These are phyloP conservation scores for Misopates orontium DNA, from an alignment of 257 asterid species.

Conservation along the genomic window DNA sequence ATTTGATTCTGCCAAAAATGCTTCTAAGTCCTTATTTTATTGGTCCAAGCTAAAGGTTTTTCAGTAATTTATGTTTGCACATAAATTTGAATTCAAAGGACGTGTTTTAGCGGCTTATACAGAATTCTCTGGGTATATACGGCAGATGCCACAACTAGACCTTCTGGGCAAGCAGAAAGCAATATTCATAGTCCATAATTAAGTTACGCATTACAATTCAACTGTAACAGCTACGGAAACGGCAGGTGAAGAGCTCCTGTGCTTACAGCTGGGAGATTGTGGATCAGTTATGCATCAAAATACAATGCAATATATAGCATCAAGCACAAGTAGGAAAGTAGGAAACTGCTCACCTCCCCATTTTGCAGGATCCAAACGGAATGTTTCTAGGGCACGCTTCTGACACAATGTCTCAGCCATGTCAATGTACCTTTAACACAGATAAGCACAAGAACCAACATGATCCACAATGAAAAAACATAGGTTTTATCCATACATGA, in stretches of 20 bases:
- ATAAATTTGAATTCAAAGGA: no score
- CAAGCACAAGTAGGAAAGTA: background rate
- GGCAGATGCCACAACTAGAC: background rate
- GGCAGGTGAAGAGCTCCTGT: background rate
- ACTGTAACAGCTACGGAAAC: background rate
- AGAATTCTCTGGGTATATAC: no score
- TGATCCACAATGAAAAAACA: background rate
- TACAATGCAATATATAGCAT: background rate
- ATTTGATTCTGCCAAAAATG: no score
- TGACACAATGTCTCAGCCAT: constrained; percentile 97
- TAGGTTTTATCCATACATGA: constrained; percentile 5
- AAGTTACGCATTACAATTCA: background rate
- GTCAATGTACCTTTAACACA: constrained; percentile 75
- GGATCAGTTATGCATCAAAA: constrained; percentile 10
- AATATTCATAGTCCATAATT: background rate
- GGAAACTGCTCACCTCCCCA: constrained; percentile 81
- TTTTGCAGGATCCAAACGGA: constrained; percentile 75
- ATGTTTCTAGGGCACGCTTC: constrained; percentile 90
- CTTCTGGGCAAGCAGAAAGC: background rate
- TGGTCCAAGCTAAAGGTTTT: no score
- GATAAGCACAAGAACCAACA: constrained; percentile 11
- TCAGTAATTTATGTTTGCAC: no score
- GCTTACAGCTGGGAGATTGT: background rate
- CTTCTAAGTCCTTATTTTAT: no score
- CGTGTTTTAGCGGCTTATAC: no score